Percentiles rank a stretch among this genome's conserved stretches.
Conservation (phyloP, 208 protist genomes). For the Wallacemonas collosoma region DNA sequence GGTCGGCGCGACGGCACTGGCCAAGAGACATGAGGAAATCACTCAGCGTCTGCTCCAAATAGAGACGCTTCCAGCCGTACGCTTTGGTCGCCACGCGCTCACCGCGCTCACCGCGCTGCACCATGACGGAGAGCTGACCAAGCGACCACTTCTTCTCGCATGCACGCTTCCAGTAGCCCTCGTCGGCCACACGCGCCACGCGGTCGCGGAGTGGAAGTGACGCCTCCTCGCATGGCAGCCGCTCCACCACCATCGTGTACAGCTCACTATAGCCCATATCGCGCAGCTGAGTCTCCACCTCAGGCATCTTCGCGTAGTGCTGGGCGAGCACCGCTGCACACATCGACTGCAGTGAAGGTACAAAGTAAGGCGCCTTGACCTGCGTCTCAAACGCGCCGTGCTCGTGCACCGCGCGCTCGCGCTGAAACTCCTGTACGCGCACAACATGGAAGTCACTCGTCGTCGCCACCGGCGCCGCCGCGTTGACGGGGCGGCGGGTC, state of each 20-base stretch:
- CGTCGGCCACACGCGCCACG: constrained; percentile 35
- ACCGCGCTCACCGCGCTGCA: constrained; percentile 34
- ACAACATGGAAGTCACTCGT: constrained; percentile 74
- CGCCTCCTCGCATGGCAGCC: constrained; percentile 42
- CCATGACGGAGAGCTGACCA: constrained; percentile 73
- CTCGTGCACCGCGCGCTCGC: constrained; percentile 21
- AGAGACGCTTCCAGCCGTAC: constrained; percentile 87
- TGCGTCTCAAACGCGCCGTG: constrained; percentile 29
- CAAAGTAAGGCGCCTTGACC: constrained; percentile 66
- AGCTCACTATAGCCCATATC: constrained; percentile 44
- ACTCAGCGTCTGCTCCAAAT: constrained; percentile 70
- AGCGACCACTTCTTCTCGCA: constrained; percentile 51
- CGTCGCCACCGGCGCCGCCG: constrained; percentile 3
- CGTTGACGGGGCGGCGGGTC: constrained; percentile 1
- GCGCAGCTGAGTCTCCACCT: constrained; percentile 56
- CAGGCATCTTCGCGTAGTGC: constrained; percentile 55
- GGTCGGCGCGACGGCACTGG: constrained; percentile 2
- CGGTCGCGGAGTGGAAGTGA: constrained; percentile 7
- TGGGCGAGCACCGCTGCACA: constrained; percentile 71
- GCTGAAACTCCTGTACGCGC: constrained; percentile 52
- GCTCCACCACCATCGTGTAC: constrained; percentile 71
- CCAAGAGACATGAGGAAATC: constrained; percentile 74
- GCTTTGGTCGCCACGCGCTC: constrained; percentile 31
- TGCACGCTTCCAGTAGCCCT: constrained; percentile 30
- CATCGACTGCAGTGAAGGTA: constrained; percentile 71